phyloP scores from a whole-genome alignment of 345 rosid species.

The Euphorbia lathyris region DNA sequence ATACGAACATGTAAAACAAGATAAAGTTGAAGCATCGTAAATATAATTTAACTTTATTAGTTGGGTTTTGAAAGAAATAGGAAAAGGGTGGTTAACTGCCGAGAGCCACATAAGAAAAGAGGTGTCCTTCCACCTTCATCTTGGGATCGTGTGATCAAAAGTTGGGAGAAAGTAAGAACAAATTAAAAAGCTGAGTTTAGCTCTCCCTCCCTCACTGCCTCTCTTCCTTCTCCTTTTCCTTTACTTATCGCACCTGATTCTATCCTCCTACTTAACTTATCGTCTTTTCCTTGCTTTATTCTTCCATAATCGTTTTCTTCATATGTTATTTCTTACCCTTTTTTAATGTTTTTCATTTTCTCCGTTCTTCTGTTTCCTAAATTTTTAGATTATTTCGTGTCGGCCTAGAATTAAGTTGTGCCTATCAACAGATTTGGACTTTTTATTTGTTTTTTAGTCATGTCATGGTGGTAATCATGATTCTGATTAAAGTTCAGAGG shows the following conservation, averaged over 20 bases:
- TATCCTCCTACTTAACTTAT: background rate
- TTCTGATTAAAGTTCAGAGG: slow-evolving; percentile 4
- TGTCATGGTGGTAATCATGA: background rate
- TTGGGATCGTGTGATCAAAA: too few relatives aligned
- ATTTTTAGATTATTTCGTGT: background rate
- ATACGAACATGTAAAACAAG: too few relatives aligned
- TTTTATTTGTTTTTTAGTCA: background rate
- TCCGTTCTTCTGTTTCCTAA: background rate
- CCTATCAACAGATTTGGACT: background rate
- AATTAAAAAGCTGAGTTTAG: too few relatives aligned
- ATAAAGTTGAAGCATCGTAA: too few relatives aligned
- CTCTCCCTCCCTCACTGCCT: background rate
- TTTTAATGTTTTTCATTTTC: background rate
- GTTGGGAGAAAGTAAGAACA: too few relatives aligned
- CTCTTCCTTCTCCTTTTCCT: slow-evolving; percentile 13
- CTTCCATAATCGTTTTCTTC: background rate
- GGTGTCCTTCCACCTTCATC: too few relatives aligned
- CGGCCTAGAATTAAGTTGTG: background rate
- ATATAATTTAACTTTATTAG: too few relatives aligned
- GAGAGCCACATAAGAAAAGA: too few relatives aligned
- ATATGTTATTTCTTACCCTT: background rate
- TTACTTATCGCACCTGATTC: slow-evolving; percentile 36
- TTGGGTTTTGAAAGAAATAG: too few relatives aligned
- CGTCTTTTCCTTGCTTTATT: background rate
- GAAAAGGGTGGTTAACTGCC: too few relatives aligned